Evolutionary conservation across 306 rosid species (phyloP), one percentile per base, ranked within the genome.

Genomic region (Crotalaria pallida): DNA sequence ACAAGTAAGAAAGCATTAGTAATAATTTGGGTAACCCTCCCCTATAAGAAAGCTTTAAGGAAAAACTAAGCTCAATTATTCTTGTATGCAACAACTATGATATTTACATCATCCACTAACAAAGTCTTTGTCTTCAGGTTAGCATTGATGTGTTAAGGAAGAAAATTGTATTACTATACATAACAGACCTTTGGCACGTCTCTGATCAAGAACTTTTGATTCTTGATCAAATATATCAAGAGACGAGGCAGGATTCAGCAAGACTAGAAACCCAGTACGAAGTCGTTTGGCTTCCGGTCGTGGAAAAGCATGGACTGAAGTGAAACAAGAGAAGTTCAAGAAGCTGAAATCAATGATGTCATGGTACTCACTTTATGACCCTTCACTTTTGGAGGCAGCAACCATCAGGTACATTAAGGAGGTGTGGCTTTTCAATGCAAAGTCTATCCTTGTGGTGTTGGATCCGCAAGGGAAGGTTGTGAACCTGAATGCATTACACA

Each of bases 281-380:
- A 26, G 65, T 89, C 0, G 81, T 89, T 36, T 89, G 96, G 96
- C 51, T 89, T 64, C 96, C 96, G 1, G 52, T 85, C 47, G 63
- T 73, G 68, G 80, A 85, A 19, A 58, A 31, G 36, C 31, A 8
- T 49, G 56, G 59, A 18, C 57, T 9, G 67, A 77, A 74, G 44
- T 1, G 34, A 73, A 82, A 65, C 57, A 15, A 3, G 63, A 40
- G 15, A 70, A 17, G 59, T 84, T 87, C 17, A 73, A 77, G 43
- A 26, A 0, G 18, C 40, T 81, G 13, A 79, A 58, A 76, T 10
- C 71, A n/a, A 44, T 12, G 41, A 87, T 85, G 90, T 49, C 77
- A 7, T 89, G 90, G 87, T 51, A 68, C 82, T 81, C 88, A 10
- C 49, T 89, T 10, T 58, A 66, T 51, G 83, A 83, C 33, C 92